Conservation (phyloP, 176 grass and related monocot genomes). For the Musa troglodytarum region DNA sequence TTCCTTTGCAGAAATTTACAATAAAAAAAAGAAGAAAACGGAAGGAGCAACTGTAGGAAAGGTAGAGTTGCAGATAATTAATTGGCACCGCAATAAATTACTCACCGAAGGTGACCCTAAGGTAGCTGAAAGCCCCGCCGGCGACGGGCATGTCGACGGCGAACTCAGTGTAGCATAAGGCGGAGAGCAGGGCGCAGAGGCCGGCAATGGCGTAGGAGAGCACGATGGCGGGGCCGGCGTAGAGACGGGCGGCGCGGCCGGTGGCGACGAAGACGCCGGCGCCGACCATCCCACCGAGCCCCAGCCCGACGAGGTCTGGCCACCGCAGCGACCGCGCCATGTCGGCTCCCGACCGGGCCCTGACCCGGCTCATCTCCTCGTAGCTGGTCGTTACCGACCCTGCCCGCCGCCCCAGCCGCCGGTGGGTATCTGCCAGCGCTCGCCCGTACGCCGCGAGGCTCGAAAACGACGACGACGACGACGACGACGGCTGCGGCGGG, state of each 20-base stretch:
- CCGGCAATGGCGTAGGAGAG: constrained; percentile 89
- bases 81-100: neutral
- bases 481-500: neutral
- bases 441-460: constrained; percentile 46
- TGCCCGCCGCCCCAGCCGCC: constrained; percentile 44
- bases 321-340: constrained; percentile 70
- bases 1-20: neutral
- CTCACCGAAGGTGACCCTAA: constrained; percentile 74
- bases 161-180: constrained; percentile 98
- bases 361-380: constrained; percentile 75
- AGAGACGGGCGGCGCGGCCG: constrained; percentile 21
- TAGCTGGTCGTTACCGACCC: constrained; percentile 63
- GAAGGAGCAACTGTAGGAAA: neutral
- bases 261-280: constrained; percentile 41
- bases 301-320: constrained; percentile 76
- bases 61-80: neutral
- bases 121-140: constrained; percentile 61
- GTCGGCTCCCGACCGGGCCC: constrained; percentile 60
- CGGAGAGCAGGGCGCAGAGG: constrained; percentile 74
- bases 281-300: constrained; percentile 46
- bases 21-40: neutral
- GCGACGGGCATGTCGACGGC: constrained; percentile 87
- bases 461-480: constrained; percentile 42
- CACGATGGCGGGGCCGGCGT: constrained; percentile 34
- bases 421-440: constrained; percentile 52